Evolutionary conservation across 129 eudicot species (phyloP).

Genomic region (Pittosporum tobira): DNA sequence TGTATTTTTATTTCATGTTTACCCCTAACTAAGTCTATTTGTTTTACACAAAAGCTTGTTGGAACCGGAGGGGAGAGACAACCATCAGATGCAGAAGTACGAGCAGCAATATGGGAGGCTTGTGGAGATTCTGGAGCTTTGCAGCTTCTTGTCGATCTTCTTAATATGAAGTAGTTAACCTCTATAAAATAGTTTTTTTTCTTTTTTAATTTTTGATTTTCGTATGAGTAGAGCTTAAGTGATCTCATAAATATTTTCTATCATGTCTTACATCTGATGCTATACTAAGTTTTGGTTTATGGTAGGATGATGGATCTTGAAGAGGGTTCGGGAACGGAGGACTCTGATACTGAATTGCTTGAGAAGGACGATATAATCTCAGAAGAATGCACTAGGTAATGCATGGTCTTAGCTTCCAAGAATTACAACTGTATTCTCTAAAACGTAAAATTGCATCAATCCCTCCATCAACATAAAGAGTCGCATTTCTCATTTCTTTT

Average conservation of each 20-base stretch:
- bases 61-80: constrained; percentile 58
- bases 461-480: too few species aligned
- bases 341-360: constrained; percentile 56
- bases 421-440: background rate
- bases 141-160: constrained; percentile 84
- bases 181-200: background rate
- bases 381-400: constrained; percentile 45
- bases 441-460: too few species aligned
- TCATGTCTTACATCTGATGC: background rate
- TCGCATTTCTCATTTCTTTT: too few species aligned
- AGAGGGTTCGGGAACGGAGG: constrained; percentile 88
- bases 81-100: constrained; percentile 81
- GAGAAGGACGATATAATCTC: constrained; percentile 19
- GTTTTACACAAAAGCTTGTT: constrained; percentile 51
- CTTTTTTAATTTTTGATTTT: too few species aligned
- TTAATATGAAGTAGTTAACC: constrained; percentile 67
- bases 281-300: background rate
- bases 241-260: background rate
- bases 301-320: constrained; percentile 79
- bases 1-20: too few species aligned
- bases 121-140: constrained; percentile 91
- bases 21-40: constrained; percentile 5
- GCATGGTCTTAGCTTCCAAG: background rate
- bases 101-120: constrained; percentile 92
- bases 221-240: too few species aligned